A percentile compares a stretch with the other conserved stretches of the same genome.
Conservation (phyloP, 2,329 filamentous ascomycete species). For the Scedosporium dehoogii region DNA sequence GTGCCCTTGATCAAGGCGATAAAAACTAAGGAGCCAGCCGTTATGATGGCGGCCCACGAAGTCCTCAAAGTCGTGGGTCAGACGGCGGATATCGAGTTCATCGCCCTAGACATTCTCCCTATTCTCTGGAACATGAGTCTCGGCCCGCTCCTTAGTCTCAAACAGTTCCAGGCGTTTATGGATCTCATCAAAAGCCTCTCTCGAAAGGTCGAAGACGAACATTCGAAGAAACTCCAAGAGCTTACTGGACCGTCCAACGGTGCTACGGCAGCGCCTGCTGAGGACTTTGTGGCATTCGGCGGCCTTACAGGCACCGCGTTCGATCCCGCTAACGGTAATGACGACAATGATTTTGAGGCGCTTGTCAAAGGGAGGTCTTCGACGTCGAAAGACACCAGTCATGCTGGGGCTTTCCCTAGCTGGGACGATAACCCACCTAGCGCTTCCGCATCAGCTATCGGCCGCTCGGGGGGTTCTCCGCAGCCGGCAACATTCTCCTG, state of each 20-base stretch:
- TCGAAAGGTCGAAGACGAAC: constrained; percentile 74
- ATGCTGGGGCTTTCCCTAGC: constrained; percentile 27
- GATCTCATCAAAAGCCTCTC: constrained; percentile 74
- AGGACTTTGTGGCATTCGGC: constrained; percentile 65
- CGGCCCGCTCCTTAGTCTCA: constrained; percentile 76
- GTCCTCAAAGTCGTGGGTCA: constrained; percentile 77
- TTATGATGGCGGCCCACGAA: constrained; percentile 87
- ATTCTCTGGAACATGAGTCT: constrained; percentile 87
- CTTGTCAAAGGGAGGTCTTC: constrained; percentile 64
- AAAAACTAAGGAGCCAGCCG: constrained; percentile 94
- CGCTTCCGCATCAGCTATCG: constrained; percentile 11
- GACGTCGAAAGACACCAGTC: constrained; percentile 24
- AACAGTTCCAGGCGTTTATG: constrained; percentile 89
- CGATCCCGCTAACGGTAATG: constrained; percentile 41
- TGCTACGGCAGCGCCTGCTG: constrained; percentile 34
- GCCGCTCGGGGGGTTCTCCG: constrained; percentile 11
- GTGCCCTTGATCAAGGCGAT: constrained; percentile 83
- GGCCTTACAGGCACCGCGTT: constrained; percentile 52
- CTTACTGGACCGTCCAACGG: constrained; percentile 53
- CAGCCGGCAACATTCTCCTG: constrained; percentile 49
- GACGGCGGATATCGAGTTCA: constrained; percentile 77
- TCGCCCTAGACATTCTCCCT: constrained; percentile 83
- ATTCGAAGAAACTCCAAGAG: constrained; percentile 79
- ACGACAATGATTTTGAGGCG: constrained; percentile 72
- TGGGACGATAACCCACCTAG: constrained; percentile 37